phyloP scores from a whole-genome alignment of 345 rosid genomes.

The Moringa oleifera region DNA sequence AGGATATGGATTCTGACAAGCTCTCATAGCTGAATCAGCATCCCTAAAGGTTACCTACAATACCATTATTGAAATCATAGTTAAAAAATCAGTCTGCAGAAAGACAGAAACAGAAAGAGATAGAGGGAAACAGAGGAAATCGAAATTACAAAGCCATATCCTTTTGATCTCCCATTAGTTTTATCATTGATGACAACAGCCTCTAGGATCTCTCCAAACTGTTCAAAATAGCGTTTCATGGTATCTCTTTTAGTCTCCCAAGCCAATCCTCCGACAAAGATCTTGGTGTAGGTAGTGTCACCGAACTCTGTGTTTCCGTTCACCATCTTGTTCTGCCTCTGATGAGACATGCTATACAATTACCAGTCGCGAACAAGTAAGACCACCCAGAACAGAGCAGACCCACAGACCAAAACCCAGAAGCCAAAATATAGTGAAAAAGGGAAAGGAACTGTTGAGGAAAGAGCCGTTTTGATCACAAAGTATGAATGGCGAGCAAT shows the following conservation, averaged over 20 bases:
- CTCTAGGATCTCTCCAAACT: slow-evolving; percentile 35
- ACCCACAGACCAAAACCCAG: slow-evolving; percentile 5
- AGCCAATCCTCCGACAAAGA: slow-evolving; percentile 44
- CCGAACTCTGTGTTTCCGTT: slow-evolving; percentile 11
- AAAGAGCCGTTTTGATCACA: slow-evolving; percentile 14
- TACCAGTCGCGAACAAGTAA: no score
- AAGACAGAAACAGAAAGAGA: background rate
- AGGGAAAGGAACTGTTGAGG: background rate
- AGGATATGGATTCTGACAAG: slow-evolving; percentile 53
- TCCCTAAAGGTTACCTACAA: slow-evolving; percentile 56
- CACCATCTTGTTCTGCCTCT: slow-evolving; percentile 31
- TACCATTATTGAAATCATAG: background rate
- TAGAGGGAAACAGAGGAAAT: background rate
- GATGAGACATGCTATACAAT: slow-evolving; percentile 22
- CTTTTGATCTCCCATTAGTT: slow-evolving; percentile 25
- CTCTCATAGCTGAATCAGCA: slow-evolving; percentile 48
- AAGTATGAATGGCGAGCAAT: background rate
- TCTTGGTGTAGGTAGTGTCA: slow-evolving; percentile 40
- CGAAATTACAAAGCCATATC: slow-evolving; percentile 34
- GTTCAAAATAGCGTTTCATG: slow-evolving; percentile 24
- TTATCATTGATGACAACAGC: slow-evolving; percentile 37
- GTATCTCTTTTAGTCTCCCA: slow-evolving; percentile 37
- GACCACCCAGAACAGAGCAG: slow-evolving; percentile 2
- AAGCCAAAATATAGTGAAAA: background rate
- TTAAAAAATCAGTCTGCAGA: no score